These are phyloP conservation scores for Parmales sp. DNA, from an alignment of 108 stramenopile genomes.

Conservation along the genomic window DNA sequence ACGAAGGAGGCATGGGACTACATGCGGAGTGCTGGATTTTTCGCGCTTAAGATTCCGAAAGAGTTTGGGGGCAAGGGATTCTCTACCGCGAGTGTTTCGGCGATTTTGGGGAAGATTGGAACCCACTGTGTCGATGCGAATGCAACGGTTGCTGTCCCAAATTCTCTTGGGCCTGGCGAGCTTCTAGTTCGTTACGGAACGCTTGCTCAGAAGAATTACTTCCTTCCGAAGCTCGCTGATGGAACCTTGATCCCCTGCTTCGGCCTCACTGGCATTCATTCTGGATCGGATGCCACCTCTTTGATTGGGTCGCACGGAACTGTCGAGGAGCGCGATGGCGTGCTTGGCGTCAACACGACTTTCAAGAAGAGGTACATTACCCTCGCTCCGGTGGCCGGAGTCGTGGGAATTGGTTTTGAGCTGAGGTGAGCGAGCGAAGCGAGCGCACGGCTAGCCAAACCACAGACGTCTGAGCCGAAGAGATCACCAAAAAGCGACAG, in stretches of 20 bases:
- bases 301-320: conserved; percentile 81
- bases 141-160: conserved; percentile 93
- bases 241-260: conserved; percentile 96
- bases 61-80: conserved; percentile 93
- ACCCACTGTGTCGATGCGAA: conserved; percentile 82
- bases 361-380: conserved; percentile 99
- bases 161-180: conserved; percentile 94
- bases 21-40: conserved; percentile 87
- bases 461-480: too few species aligned
- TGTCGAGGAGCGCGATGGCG: conserved; percentile 75
- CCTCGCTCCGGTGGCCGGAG: conserved; percentile 90
- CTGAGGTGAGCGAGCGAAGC: too few species aligned
- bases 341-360: conserved; percentile 79
- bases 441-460: too few species aligned
- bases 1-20: conserved; percentile 82
- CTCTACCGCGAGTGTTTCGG: conserved; percentile 80
- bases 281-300: conserved; percentile 89
- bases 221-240: conserved; percentile 79
- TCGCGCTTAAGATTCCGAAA: conserved; percentile 91
- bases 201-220: conserved; percentile 84
- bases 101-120: conserved; percentile 74
- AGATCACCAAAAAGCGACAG: too few species aligned
- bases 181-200: conserved; percentile 88
- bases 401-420: conserved; percentile 89
- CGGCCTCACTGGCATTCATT: conserved; percentile 91